phyloP scores from a whole-genome alignment of 1,284 basidiomycete species.

The Leccinum angustisporum region DNA sequence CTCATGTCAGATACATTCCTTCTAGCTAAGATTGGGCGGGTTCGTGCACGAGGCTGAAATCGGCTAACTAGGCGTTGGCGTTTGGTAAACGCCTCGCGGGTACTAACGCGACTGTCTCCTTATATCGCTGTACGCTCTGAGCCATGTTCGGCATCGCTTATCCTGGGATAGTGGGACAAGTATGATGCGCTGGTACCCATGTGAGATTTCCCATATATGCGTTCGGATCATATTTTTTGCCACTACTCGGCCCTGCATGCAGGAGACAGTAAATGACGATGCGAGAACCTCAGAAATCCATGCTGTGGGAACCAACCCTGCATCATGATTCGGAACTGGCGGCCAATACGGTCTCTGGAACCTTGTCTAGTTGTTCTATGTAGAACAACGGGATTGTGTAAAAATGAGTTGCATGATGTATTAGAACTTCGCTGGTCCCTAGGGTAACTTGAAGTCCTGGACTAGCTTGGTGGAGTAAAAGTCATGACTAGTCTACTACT shows the following conservation, averaged over 20 bases:
- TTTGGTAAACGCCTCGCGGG: conserved; percentile 10
- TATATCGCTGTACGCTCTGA: not conserved
- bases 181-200: not conserved
- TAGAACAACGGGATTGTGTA: not conserved
- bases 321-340: not conserved
- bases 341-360: not conserved
- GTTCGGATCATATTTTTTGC: conserved; percentile 12
- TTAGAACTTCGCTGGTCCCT: not conserved
- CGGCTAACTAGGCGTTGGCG: not conserved
- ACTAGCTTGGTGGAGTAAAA: not conserved
- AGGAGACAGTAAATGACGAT: not conserved
- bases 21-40: not conserved
- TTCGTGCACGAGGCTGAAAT: not conserved
- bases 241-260: conserved; percentile 4
- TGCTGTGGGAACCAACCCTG: not conserved
- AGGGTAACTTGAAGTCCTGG: not conserved
- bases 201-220: conserved; percentile 3
- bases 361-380: not conserved
- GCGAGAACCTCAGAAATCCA: not conserved
- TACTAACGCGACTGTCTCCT: conserved; percentile 1
- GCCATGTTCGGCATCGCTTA: conserved; percentile 12
- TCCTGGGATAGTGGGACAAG: not conserved
- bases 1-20: conserved; percentile 17
- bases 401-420: not conserved
- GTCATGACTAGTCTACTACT: not conserved